These are phyloP conservation scores for Cichorium intybus DNA, from an alignment of 140 eudicot species.

Conservation along the genomic window DNA sequence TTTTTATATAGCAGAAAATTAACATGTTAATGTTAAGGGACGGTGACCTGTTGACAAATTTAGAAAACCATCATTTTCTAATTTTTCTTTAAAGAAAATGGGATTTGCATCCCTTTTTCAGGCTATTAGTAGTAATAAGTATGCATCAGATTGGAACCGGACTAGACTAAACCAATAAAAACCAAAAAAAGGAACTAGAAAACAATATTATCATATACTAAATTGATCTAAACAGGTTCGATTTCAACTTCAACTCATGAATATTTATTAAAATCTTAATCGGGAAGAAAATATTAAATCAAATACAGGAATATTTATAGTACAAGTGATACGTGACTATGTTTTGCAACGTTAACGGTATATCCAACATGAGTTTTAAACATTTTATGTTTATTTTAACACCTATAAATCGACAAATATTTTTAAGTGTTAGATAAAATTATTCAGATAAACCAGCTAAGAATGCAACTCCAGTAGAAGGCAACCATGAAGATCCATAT, in stretches of 20 bases:
- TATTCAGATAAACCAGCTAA: conserved; percentile 62
- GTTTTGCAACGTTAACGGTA: conserved; percentile 13
- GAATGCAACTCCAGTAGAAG: conserved; percentile 88
- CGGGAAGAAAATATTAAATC: conserved; percentile 2
- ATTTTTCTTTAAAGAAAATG: not conserved
- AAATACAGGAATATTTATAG: conserved; percentile 14
- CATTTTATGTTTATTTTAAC: conserved; percentile 15
- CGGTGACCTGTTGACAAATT: not conserved
- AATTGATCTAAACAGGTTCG: not conserved
- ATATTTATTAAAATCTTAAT: conserved; percentile 9
- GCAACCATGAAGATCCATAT: conserved; percentile 79
- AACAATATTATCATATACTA: too few species aligned
- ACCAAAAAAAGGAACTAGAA: too few species aligned
- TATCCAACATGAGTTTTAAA: conserved; percentile 19
- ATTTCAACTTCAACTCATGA: not conserved
- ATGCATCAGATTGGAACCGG: not conserved
- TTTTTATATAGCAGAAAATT: not conserved
- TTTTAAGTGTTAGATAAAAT: conserved; percentile 13
- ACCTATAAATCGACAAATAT: conserved; percentile 23
- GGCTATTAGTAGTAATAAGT: too few species aligned
- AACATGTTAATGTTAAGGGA: not conserved
- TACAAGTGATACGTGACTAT: conserved; percentile 10
- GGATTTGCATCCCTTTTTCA: too few species aligned
- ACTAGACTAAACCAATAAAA: not conserved
- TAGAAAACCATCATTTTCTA: too few species aligned